Percentiles rank a stretch among this genome's conserved stretches.
Evolutionary conservation across 768 basidiomycete genomes (phyloP).

Genomic region (Podaxis rugospora): DNA sequence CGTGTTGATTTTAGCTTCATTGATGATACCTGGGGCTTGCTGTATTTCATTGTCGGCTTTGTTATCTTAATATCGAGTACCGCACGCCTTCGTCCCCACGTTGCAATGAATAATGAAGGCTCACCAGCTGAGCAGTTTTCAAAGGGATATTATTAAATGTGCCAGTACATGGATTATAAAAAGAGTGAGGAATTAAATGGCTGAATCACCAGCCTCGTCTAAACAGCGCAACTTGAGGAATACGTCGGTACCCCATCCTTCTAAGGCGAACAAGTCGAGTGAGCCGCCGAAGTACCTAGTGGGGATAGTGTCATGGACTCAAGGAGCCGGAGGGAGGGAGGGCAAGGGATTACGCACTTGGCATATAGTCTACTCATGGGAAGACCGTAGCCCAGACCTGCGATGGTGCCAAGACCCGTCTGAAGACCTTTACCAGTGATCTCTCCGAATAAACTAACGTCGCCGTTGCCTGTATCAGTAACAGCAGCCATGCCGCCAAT

Average conservation of each 20-base stretch:
- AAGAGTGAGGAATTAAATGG: conserved; percentile 23
- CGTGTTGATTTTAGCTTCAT: conserved; percentile 5
- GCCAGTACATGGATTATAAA: background rate
- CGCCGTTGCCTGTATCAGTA: conserved; percentile 34
- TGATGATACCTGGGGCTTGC: conserved; percentile 19
- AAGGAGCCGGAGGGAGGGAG: background rate
- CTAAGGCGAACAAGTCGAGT: conserved; percentile 73
- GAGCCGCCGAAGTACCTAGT: conserved; percentile 79
- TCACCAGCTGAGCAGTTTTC: background rate
- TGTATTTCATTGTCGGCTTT: conserved; percentile 24
- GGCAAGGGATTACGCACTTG: conserved; percentile 32
- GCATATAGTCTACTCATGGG: conserved; percentile 78
- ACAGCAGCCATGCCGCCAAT: conserved; percentile 69
- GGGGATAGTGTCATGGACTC: background rate
- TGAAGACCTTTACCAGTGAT: conserved; percentile 76
- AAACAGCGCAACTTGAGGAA: conserved; percentile 46
- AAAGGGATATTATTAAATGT: background rate
- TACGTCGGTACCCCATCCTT: conserved; percentile 77
- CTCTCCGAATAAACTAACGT: conserved; percentile 65
- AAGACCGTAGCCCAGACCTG: conserved; percentile 83
- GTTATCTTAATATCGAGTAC: conserved; percentile 25
- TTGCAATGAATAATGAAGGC: conserved; percentile 24
- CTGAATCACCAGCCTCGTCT: conserved; percentile 43
- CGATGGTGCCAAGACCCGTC: conserved; percentile 83
- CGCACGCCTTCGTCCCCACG: conserved; percentile 27